Base-by-base conservation (phyloP, 768 basidiomycete genomes). In the Kondoa subrosea region DNA sequence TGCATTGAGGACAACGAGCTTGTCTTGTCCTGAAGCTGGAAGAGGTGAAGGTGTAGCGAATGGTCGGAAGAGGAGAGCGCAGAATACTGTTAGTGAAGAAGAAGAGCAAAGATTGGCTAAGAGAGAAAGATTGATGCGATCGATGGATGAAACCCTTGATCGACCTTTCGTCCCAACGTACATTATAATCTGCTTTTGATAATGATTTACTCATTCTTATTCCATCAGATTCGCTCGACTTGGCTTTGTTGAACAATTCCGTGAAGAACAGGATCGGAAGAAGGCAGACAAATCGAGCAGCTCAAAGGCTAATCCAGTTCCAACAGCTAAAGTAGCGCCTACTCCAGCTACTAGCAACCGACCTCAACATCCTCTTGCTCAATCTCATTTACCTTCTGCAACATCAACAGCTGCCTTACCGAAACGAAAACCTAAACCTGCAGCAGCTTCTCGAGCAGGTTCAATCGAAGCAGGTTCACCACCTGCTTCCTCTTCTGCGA, bases 1-100 rank as follows among this genome's bases (percentile, higher is more conserved):
- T 75, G 77, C 34, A 77, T 78, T 68, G 71, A 78, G 33, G 70
- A 78, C 64, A 71, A 77, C 69, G 73, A 78, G 69, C 73, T 76
- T 59, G 73, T 27, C 61, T 15, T 63, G 15, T 32, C 61, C 61
- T n/a, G 61, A 32, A 27, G 29, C 8, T 27, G 61, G 61, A 17
- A 63, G 33, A 33, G 61, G 61, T 33, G 61, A 63, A 27, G 33
- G 61, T 33, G 61, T 63, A 16, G 61, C 61, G 21, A 50, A 50
- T 50, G 40, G 40, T 3, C 17, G 61, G 29, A 63, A 63, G 61
- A 27, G 61, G 30, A 32, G 27, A 12, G n/a, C 61, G 26, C 27
- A 16, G 29, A 31, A 14, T 25, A 27, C 3, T 15, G 14, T 63
- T 17, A 17, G 16, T 33, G 30, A 16, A 12, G 61, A 32, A 12